Evolutionary conservation across 2,329 filamentous ascomycete genomes (phyloP).

Genomic region (Fusarium annulatum): DNA sequence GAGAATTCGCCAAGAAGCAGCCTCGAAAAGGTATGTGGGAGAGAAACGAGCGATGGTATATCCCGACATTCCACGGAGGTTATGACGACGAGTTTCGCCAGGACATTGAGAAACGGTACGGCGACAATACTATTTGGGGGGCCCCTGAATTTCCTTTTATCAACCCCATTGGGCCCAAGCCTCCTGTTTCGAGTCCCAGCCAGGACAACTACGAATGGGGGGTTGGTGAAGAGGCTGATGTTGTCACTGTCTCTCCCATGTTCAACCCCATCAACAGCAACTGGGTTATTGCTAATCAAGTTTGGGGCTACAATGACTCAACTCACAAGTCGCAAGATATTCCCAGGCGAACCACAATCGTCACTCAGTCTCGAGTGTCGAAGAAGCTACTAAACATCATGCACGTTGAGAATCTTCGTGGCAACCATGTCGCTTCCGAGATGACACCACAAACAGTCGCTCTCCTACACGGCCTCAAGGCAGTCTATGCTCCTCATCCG

Average conservation of each 20-base stretch:
- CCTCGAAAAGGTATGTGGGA: slow-evolving; percentile 81
- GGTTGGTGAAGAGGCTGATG: slow-evolving; percentile 79
- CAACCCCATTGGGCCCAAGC: slow-evolving; percentile 70
- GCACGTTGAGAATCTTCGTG: slow-evolving; percentile 79
- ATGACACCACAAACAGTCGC: slow-evolving; percentile 81
- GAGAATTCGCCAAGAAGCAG: slow-evolving; percentile 72
- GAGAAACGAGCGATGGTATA: slow-evolving; percentile 77
- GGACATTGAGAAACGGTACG: slow-evolving; percentile 66
- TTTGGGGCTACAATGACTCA: slow-evolving; percentile 72
- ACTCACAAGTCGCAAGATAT: slow-evolving; percentile 64
- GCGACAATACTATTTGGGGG: slow-evolving; percentile 73
- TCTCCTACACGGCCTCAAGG: slow-evolving; percentile 81
- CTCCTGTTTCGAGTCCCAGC: slow-evolving; percentile 66
- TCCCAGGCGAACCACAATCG: slow-evolving; percentile 80
- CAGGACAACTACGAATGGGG: slow-evolving; percentile 81
- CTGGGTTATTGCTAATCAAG: slow-evolving; percentile 76
- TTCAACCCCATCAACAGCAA: slow-evolving; percentile 79
- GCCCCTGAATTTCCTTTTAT: slow-evolving; percentile 68
- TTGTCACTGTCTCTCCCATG: slow-evolving; percentile 81
- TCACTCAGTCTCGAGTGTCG: slow-evolving; percentile 80
- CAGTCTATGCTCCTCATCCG: slow-evolving; percentile 81
- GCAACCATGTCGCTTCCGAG: slow-evolving; percentile 82
- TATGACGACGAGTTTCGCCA: slow-evolving; percentile 75
- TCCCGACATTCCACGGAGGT: slow-evolving; percentile 73
- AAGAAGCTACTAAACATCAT: slow-evolving; percentile 78